A percentile compares a stretch with the other conserved stretches of the same genome.
phyloP scores from a whole-genome alignment of 208 protist species.

The Leishmania tarentolae region DNA sequence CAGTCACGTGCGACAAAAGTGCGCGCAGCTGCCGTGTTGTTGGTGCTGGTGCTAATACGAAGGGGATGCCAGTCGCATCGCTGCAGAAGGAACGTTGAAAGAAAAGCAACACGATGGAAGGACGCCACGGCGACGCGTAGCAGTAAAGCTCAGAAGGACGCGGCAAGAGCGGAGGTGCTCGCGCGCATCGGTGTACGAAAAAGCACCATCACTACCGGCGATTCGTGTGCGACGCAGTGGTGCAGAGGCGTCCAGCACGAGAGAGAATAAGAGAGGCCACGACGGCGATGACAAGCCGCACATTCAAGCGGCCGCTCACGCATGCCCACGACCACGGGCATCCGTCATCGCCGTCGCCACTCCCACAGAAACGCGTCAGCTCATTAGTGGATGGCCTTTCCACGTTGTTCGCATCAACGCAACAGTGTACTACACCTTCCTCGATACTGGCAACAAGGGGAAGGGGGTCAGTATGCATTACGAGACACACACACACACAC shows the following conservation, averaged over 20 bases:
- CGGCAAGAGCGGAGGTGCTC: not conserved
- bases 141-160: no score
- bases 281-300: not conserved
- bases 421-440: not conserved
- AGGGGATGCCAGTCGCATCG: no score
- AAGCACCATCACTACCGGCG: not conserved
- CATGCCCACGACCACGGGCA: not conserved
- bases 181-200: not conserved
- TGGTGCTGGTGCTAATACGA: not conserved
- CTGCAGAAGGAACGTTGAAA: not conserved
- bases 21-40: not conserved
- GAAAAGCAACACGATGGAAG: no score
- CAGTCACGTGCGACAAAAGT: not conserved
- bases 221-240: not conserved
- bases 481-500: not conserved
- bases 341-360: not conserved
- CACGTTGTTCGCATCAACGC: not conserved
- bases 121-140: no score
- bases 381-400: no score
- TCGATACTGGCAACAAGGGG: not conserved
- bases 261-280: not conserved
- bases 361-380: no score
- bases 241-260: not conserved
- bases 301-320: no score
- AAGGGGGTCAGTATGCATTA: not conserved